Evolutionary conservation across 345 rosid species (phyloP).

Genomic region (Gossypium sturtianum): DNA sequence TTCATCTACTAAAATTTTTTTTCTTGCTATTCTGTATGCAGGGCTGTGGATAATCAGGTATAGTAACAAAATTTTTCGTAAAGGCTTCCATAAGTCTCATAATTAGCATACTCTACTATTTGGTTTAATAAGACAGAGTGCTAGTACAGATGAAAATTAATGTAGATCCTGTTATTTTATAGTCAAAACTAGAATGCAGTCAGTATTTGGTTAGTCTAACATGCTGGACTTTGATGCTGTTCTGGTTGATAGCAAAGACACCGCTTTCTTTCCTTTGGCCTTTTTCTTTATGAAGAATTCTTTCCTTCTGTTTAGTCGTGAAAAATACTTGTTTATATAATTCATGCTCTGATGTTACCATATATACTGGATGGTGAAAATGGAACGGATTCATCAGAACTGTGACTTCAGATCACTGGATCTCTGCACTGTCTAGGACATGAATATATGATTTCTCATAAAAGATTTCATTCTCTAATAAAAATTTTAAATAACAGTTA

Average conservation of each 20-base stretch:
- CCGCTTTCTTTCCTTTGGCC: not conserved
- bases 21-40: conserved; percentile 31
- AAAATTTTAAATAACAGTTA: conserved; percentile 38
- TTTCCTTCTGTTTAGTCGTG: no score
- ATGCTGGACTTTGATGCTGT: not conserved
- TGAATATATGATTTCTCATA: not conserved
- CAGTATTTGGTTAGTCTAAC: not conserved
- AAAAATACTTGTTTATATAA: not conserved
- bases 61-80: not conserved
- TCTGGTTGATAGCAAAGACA: not conserved
- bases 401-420: not conserved
- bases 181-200: not conserved
- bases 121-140: not conserved
- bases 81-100: not conserved
- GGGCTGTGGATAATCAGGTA: conserved; percentile 97
- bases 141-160: not conserved
- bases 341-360: not conserved
- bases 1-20: conserved; percentile 12
- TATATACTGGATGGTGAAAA: not conserved
- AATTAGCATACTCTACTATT: not conserved
- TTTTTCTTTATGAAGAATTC: not conserved
- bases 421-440: not conserved
- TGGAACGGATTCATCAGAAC: conserved; percentile 3
- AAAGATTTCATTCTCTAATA: conserved; percentile 12
- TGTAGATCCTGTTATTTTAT: not conserved